A percentile compares a stretch with the other conserved stretches of the same genome.
Conservation (phyloP, 306 rosid species). For the Purshia tridentata region DNA sequence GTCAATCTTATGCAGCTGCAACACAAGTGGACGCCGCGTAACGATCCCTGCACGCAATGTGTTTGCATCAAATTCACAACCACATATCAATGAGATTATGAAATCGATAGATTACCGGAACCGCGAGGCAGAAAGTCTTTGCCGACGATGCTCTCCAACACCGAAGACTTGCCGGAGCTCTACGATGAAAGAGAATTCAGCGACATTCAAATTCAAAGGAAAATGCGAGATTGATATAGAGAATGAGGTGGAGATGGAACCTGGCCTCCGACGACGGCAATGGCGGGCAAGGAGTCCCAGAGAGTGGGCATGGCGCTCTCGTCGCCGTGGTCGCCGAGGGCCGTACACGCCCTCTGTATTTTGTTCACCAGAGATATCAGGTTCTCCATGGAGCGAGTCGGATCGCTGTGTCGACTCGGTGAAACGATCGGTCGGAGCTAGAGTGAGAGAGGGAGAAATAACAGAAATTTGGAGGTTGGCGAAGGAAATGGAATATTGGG, state of each 20-base stretch:
- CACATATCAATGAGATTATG: neutral
- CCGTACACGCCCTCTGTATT: conserved; percentile 93
- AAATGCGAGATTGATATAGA: neutral
- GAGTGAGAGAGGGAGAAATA: conserved; percentile 9
- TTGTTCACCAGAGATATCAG: conserved; percentile 86
- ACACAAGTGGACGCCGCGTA: conserved; percentile 88
- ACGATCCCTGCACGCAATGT: conserved; percentile 64
- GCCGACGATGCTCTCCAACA: conserved; percentile 90
- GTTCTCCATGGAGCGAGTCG: conserved; percentile 59
- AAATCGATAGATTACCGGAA: conserved; percentile 18
- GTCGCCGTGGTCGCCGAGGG: conserved; percentile 87
- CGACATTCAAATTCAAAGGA: too few relatives aligned
- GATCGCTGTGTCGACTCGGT: neutral
- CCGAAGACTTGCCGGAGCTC: conserved; percentile 99
- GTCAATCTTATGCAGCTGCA: conserved; percentile 84
- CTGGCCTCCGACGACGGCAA: conserved; percentile 98
- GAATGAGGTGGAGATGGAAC: conserved; percentile 24
- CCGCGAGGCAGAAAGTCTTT: conserved; percentile 62
- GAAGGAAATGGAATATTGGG: conserved; percentile 8
- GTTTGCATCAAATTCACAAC: neutral
- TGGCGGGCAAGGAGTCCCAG: conserved; percentile 94
- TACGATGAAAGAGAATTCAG: conserved; percentile 6
- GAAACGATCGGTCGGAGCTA: neutral
- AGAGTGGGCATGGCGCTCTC: conserved; percentile 79
- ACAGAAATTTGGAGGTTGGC: conserved; percentile 10